Evolutionary conservation across 2,329 filamentous ascomycete species (phyloP), one percentile per base, ranked within the genome.

Genomic region (Alternaria metachromatica): DNA sequence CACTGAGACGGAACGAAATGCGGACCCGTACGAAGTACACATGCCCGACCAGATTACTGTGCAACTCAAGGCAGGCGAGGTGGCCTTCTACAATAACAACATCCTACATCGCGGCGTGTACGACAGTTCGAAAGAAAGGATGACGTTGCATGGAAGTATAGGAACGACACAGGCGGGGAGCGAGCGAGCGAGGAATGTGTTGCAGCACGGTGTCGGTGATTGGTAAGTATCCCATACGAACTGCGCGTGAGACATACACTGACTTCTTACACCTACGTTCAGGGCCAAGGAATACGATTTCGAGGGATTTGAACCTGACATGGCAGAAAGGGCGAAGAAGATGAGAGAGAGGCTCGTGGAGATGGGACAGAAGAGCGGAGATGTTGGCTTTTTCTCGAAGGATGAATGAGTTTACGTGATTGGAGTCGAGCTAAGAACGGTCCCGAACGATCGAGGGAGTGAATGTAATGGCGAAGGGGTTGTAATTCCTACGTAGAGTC

Each of bases 61-160:
- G 15, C 75, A 83, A 75, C 82, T 96, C 65, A 82, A 87, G 66
- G 86, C 92, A 0, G 93, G 93, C 0, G 93, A 97, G 80, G 88
- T 91, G 15, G 92, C 92, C 45, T 97, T 97, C 73, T 97, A 97
- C 76, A 89, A 97, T 79, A 96, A 94, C 76, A 96, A 97, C 78
- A 96, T 97, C 67, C 78, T 96, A 66, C 91, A 93, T 74, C 83
- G 91, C 5, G 91, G 91, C 2, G 87, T 87, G 26, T 94, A 93
- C 77, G 82, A 85, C 67, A 80, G 81, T 12, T 72, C 43, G 1
- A 86, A 82, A 69, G 89, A 92, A 80, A 82, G 91, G 23, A 86
- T 90, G 84, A 93, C 90, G 64, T 80, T 93, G 72, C 91, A 93
- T 78, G 91, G 91, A 7, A 90, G 88, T 59, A 90, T 92, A 50